Evolutionary conservation across 1,284 basidiomycete species (phyloP), one percentile per base, ranked within the genome.

Genomic region (Rhodotorula sp.): DNA sequence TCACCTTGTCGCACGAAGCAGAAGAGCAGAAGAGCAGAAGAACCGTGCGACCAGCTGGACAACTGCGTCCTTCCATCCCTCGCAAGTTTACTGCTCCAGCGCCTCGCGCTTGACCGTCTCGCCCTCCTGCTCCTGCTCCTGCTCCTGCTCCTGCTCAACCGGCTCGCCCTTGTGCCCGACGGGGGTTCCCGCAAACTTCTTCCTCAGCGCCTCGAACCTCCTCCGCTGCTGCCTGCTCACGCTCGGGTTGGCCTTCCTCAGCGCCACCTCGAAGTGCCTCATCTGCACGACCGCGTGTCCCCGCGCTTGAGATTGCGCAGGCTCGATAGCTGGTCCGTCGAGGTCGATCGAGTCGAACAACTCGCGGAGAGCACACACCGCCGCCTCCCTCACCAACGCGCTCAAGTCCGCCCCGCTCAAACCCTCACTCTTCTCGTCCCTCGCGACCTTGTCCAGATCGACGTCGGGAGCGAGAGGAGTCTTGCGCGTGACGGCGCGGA

Each of bases 401-500:
- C 91, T 90, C 8, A 96, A 82, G 80, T 96, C 93, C 0, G 93
- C 94, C 8, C 93, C 94, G 74, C 88, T 91, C 79, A 92, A 94
- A 24, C 91, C 92, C 60, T 92, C 90, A 74, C 90, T 91, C 85
- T 85, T 44, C 66, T 74, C 18, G 68, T 73, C 72, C 5, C 48
- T 80, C 76, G 87, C 84, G 50, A 90, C 77, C n/a, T 70, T 71
- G 68, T 86, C 73, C 52, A 80, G 79, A 9, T 75, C 74, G n/a
- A 81, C 78, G 44, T 78, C 77, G 2, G 34, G 65, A 0, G 81
- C 85, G 44, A 96, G 80, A 0, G 93, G 94, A 0, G 94, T 88
- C 71, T 86, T 86, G 61, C 87, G 85, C 20, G 87, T 85, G 76
- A 90, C 81, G 26, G 92, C 93, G 59, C 87, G 84, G 61, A 91